Base-by-base conservation (phyloP, 176 grass and related monocot species). In the Metroxylon sagu region DNA sequence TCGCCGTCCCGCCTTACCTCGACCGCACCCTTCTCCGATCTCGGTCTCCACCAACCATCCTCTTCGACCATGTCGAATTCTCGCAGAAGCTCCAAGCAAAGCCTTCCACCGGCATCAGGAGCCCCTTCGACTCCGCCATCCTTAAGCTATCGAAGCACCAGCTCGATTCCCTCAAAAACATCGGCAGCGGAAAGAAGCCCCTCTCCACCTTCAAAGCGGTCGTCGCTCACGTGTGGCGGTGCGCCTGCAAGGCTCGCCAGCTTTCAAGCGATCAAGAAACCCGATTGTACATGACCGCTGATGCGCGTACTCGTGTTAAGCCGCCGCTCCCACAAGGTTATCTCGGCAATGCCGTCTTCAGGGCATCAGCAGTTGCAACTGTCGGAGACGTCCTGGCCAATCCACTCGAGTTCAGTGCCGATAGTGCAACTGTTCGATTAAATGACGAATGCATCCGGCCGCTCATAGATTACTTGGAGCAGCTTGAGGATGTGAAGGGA, bases 401-500 rank as follows among this genome's bases (percentile, higher is more conserved):
- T 29, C 53, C 72, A 30, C 79, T 83, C 0, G 67, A 69, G 4
- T 69, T 72, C 68, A 60, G 67, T 4, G 80, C 79, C 3, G 85
- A 88, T 7, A 80, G 59, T 18, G 85, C 80, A 0, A 73, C 75
- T 19, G 26, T 66, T 2, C 76, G 80, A n/a, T 71, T 83, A 2
- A 76, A 83, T 72, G 85, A 88, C 63, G 76, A 68, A 1, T 73
- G 69, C 76, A 75, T 88, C 29, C 67, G 85, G 0, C 83, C 85
- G 2, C 71, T 88, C 0, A n/a, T 88, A 7, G 85, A 88, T 59
- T 88, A 73, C 76, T 64, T 88, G 59, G 80, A 70, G 71, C 4
- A 66, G 12, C 16, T 64, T 0, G 31, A 49, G 8, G 61, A 64
- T 12, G 18, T 64, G 18, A 51, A 14, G 54, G 85, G 78, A 53